phyloP scores from a whole-genome alignment of 768 basidiomycete species.

The Russula virescens region DNA sequence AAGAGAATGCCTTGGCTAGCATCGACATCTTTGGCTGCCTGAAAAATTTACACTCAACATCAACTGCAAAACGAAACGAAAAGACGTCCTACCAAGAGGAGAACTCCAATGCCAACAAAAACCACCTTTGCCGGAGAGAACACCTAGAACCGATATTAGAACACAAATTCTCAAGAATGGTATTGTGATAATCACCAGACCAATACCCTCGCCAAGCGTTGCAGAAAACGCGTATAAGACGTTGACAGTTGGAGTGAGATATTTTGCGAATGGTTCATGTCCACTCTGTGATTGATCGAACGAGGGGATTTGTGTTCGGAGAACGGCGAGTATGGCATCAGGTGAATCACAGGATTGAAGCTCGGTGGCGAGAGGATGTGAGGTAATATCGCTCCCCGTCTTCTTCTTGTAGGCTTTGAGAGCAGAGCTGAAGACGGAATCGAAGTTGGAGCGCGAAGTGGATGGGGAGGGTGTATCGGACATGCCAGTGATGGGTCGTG shows the following conservation, averaged over 20 bases:
- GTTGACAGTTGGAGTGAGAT: neutral
- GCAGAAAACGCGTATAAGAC: neutral
- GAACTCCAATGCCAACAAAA: neutral
- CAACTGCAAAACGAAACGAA: no score
- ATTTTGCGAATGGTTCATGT: neutral
- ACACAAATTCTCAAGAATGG: neutral
- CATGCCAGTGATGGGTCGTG: no score
- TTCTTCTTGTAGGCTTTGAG: neutral
- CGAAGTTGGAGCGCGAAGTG: neutral
- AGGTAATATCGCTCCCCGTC: neutral
- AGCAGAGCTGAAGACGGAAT: neutral
- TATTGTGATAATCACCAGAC: neutral
- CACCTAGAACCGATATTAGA: neutral
- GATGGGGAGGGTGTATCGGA: neutral
- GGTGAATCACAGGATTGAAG: neutral
- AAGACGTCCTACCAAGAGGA: neutral
- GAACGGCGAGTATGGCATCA: neutral
- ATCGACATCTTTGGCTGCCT: conserved; percentile 2
- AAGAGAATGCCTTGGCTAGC: no score
- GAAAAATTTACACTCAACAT: neutral
- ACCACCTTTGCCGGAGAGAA: neutral
- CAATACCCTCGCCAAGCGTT: neutral
- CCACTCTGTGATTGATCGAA: neutral
- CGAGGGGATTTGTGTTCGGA: neutral
- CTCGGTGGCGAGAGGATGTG: neutral